phyloP scores from a whole-genome alignment of 2,329 filamentous ascomycete genomes.

The Scorias spongiosa region DNA sequence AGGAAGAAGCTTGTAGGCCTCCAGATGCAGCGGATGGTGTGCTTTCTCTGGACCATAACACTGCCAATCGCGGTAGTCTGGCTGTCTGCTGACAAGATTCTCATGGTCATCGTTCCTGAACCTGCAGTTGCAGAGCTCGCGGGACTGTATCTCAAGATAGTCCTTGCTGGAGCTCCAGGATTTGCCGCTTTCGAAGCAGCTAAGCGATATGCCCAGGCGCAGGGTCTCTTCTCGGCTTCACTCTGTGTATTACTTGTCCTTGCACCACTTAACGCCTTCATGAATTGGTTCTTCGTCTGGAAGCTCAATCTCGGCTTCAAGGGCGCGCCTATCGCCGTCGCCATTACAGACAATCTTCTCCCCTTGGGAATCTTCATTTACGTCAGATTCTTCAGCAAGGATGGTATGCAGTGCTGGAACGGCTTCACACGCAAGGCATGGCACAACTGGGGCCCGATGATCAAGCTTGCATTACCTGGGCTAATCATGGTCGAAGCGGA shows the following conservation, averaged over 20 bases:
- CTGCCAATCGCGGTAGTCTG: conserved; percentile 60
- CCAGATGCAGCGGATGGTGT: conserved; percentile 65
- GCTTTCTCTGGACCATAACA: conserved; percentile 55
- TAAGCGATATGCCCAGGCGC: conserved; percentile 77
- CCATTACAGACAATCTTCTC: conserved; percentile 58
- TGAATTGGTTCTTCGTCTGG: conserved; percentile 74
- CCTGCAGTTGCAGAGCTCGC: conserved; percentile 52
- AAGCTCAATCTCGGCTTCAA: conserved; percentile 50
- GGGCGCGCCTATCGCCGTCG: conserved; percentile 63
- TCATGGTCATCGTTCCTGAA: conserved; percentile 52
- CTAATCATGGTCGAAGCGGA: conserved; percentile 89
- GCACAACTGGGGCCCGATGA: conserved; percentile 66
- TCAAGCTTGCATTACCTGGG: conserved; percentile 70
- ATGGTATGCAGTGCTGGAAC: conserved; percentile 60
- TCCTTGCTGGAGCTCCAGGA: conserved; percentile 55
- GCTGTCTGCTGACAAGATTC: conserved; percentile 49
- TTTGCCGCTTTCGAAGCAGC: conserved; percentile 61
- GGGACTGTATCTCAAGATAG: conserved; percentile 54
- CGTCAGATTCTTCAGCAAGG: conserved; percentile 46
- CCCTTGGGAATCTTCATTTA: conserved; percentile 57
- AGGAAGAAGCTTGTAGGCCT: conserved; percentile 74
- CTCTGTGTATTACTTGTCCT: conserved; percentile 69
- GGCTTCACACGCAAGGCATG: conserved; percentile 54
- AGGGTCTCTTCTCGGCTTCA: conserved; percentile 68
- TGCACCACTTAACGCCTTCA: conserved; percentile 60